Evolutionary conservation across 2,329 filamentous ascomycete genomes (phyloP).

Genomic region (Ambrosiella cleistominuta): DNA sequence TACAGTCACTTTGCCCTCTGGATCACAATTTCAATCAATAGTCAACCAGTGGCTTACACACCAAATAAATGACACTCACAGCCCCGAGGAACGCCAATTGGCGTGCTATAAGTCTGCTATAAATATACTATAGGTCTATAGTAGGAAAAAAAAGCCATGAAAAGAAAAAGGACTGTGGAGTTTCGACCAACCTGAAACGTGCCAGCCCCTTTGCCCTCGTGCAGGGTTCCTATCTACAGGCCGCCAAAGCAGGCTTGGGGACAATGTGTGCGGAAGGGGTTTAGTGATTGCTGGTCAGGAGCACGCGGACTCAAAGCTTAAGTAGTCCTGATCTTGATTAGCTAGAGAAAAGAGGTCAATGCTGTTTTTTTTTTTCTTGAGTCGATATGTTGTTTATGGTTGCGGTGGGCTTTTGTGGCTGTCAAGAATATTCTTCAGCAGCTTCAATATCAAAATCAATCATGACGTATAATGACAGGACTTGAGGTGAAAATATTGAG

Average conservation of each 20-base stretch:
- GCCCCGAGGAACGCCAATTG: too few species aligned
- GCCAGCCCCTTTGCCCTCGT: not conserved
- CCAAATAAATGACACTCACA: too few species aligned
- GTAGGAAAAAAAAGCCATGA: not conserved
- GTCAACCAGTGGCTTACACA: not conserved
- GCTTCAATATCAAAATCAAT: not conserved
- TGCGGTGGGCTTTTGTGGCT: not conserved
- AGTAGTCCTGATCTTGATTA: not conserved
- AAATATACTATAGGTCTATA: not conserved
- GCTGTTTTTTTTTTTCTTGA: not conserved
- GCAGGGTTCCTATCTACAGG: not conserved
- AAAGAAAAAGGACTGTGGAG: constrained; percentile 7
- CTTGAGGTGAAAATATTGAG: too few species aligned
- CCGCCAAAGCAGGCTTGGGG: not conserved
- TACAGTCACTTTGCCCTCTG: not conserved
- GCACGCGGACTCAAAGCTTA: too few species aligned
- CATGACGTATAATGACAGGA: too few species aligned
- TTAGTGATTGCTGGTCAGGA: too few species aligned
- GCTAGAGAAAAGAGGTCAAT: not conserved
- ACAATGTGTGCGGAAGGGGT: not conserved
- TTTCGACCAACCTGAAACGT: constrained; percentile 12
- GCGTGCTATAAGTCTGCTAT: not conserved
- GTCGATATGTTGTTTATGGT: not conserved
- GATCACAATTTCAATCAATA: not conserved
- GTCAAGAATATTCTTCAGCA: not conserved